phyloP scores from a whole-genome alignment of 2,329 filamentous ascomycete genomes.

The Colletotrichum siamense region DNA sequence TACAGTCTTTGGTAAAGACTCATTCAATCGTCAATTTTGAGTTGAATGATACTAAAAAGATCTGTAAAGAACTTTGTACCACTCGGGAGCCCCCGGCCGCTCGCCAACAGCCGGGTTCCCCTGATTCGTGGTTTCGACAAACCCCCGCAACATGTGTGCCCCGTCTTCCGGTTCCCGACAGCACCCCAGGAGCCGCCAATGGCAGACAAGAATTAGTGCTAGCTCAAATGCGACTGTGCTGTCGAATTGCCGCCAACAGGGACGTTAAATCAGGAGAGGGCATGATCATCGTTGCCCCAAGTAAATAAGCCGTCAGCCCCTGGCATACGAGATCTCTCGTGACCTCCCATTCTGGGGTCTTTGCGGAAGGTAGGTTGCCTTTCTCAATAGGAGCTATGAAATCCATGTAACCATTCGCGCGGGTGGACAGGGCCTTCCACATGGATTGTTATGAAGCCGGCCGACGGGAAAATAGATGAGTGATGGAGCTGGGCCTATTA shows the following conservation, averaged over 20 bases:
- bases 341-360: not conserved
- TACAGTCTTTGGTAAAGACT: not conserved
- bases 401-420: not conserved
- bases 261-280: not conserved
- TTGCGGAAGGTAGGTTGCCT: not conserved
- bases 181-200: not conserved
- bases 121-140: constrained; percentile 20
- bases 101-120: not conserved
- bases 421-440: not conserved
- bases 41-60: not conserved
- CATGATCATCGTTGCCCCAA: not conserved
- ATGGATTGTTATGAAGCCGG: not conserved
- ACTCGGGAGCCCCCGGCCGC: not conserved
- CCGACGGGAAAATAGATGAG: not conserved
- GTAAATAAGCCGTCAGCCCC: not conserved
- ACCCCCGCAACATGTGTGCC: not conserved
- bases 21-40: not conserved
- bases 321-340: not conserved
- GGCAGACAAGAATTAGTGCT: not conserved
- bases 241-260: not conserved
- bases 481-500: not conserved
- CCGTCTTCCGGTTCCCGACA: not conserved
- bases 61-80: not conserved
- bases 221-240: not conserved
- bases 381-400: too few relatives aligned